Evolutionary conservation across 2,329 filamentous ascomycete genomes (phyloP).

Genomic region (Shiraia sp.): DNA sequence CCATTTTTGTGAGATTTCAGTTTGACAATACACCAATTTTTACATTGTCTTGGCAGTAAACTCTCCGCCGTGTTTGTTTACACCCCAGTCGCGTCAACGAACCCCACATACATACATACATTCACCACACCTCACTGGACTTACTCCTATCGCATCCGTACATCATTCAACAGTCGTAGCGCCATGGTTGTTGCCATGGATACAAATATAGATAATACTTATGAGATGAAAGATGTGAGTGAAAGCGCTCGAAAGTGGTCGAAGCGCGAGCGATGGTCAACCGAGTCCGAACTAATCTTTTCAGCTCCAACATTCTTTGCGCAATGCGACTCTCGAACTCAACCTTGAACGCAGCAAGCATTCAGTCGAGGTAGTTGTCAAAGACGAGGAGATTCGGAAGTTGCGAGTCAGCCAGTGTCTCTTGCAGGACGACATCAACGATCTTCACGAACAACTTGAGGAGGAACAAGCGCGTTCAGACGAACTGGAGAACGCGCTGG

Average conservation of each 20-base stretch:
- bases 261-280: conserved; percentile 5
- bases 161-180: conserved; percentile 26
- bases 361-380: conserved; percentile 68
- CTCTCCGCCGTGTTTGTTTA: conserved; percentile 36
- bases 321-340: conserved; percentile 64
- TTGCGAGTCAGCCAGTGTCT: conserved; percentile 67
- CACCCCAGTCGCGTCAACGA: conserved; percentile 33
- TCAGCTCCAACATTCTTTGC: conserved; percentile 55
- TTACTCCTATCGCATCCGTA: conserved; percentile 16
- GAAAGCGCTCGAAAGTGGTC: not conserved
- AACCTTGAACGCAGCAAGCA: conserved; percentile 69
- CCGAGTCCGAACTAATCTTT: conserved; percentile 12
- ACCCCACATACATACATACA: conserved; percentile 23
- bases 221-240: conserved; percentile 44
- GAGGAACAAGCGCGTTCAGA: conserved; percentile 65
- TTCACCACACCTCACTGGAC: conserved; percentile 11
- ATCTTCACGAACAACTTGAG: conserved; percentile 65
- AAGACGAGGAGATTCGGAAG: conserved; percentile 74
- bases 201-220: conserved; percentile 27
- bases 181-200: conserved; percentile 34
- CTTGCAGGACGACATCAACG: conserved; percentile 73
- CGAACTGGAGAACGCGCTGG: conserved; percentile 55
- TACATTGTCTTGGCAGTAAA: conserved; percentile 10
- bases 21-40: too few relatives aligned
- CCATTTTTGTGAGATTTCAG: too few relatives aligned